Percentiles rank a stretch among this genome's conserved stretches.
Conservation (phyloP, 164 flowering plant genomes). For the Aristolochia contorta region DNA sequence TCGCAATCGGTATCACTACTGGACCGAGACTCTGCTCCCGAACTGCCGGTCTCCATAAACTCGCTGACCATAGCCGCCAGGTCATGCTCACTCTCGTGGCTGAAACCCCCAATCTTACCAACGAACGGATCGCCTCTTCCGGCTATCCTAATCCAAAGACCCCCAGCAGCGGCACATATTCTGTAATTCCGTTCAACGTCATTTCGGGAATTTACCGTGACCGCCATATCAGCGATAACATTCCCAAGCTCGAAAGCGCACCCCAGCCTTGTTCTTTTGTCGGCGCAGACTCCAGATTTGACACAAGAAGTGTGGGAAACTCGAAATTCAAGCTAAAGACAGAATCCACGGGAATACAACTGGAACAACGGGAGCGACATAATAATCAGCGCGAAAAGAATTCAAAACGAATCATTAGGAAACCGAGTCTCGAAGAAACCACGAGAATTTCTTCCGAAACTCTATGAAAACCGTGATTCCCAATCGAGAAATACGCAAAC, state of each 20-base stretch:
- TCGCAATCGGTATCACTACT: constrained; percentile 90
- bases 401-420: too few relatives aligned
- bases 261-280: not conserved
- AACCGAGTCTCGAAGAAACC: too few relatives aligned
- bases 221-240: not conserved
- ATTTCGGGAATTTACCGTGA: constrained; percentile 3
- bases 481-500: too few relatives aligned
- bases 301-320: too few relatives aligned
- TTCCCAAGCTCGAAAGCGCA: constrained; percentile 8
- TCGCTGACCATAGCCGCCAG: constrained; percentile 81
- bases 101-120: constrained; percentile 39
- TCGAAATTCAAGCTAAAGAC: too few relatives aligned
- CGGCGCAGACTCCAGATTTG: too few relatives aligned
- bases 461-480: too few relatives aligned
- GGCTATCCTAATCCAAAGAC: constrained; percentile 21
- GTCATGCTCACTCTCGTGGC: constrained; percentile 88
- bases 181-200: constrained; percentile 32
- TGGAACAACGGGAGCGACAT: too few relatives aligned
- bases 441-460: too few relatives aligned
- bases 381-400: too few relatives aligned
- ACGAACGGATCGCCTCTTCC: constrained; percentile 20
- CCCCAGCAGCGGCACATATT: constrained; percentile 26
- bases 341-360: too few relatives aligned
- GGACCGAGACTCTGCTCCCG: constrained; percentile 56
- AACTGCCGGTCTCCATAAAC: constrained; percentile 70